A percentile compares a stretch with the other conserved stretches of the same genome.
Conservation (phyloP, 148 eudicot genomes). For the Silene conica region DNA sequence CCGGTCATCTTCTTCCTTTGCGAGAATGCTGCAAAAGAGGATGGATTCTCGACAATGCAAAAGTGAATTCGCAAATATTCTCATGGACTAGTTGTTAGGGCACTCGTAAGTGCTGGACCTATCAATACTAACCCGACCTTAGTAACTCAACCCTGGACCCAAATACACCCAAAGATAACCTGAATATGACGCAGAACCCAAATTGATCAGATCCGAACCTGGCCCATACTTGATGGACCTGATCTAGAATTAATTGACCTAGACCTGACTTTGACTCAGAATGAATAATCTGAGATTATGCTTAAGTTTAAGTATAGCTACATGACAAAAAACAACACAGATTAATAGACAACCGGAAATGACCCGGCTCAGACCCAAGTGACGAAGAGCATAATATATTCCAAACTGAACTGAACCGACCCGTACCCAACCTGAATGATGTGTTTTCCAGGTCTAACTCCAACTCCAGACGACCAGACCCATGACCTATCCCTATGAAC, state of each 20-base stretch:
- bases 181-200: neutral
- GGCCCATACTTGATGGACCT: neutral
- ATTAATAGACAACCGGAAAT: neutral
- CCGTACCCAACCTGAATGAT: neutral
- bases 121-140: neutral
- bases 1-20: neutral
- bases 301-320: neutral
- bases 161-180: neutral
- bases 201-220: neutral
- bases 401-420: neutral
- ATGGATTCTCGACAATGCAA: neutral
- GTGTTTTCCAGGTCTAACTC: neutral
- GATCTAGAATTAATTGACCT: neutral
- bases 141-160: neutral
- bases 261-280: neutral
- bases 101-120: neutral
- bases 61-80: neutral
- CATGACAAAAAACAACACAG: neutral
- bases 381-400: neutral
- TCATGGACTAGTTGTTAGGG: neutral
- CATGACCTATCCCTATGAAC: neutral
- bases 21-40: neutral
- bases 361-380: neutral
- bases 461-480: neutral
- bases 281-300: no score